Evolutionary conservation across 495 filamentous ascomycete genomes (phyloP).

Genomic region (Podospora fimiseda): DNA sequence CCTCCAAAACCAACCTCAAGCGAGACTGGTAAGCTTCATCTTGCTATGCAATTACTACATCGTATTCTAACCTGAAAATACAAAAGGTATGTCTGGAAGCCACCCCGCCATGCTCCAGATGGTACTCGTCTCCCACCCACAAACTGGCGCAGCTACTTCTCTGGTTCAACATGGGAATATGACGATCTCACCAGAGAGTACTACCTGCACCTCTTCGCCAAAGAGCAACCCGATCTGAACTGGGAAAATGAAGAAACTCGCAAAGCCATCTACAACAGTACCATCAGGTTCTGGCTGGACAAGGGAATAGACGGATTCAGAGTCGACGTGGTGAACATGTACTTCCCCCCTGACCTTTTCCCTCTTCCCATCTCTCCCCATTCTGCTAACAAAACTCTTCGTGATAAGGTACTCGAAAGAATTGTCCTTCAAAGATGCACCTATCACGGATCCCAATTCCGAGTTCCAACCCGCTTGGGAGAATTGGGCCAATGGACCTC

Average conservation of each 20-base stretch:
- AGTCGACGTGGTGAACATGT: constrained; percentile 61
- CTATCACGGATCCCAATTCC: constrained; percentile 40
- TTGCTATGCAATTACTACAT: too few relatives aligned
- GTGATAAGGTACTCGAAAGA: constrained; percentile 51
- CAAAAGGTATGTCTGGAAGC: constrained; percentile 65
- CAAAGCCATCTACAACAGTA: constrained; percentile 57
- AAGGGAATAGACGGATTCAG: constrained; percentile 64
- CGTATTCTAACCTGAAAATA: constrained; percentile 46
- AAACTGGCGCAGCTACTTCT: constrained; percentile 45
- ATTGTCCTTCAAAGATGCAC: constrained; percentile 54
- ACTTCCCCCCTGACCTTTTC: constrained; percentile 45
- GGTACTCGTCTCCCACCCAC: constrained; percentile 58
- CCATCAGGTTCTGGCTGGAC: constrained; percentile 66
- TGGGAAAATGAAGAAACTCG: constrained; percentile 60
- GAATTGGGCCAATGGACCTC: constrained; percentile 57
- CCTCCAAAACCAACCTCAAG: constrained; percentile 54
- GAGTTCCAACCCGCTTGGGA: constrained; percentile 43
- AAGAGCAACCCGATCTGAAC: constrained; percentile 66
- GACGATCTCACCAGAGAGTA: constrained; percentile 61
- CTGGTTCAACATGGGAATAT: constrained; percentile 57
- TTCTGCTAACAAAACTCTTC: not conserved
- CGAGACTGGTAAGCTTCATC: constrained; percentile 63
- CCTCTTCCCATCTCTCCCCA: not conserved
- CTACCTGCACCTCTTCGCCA: constrained; percentile 62
- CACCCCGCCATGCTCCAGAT: constrained; percentile 43